These are phyloP conservation scores for Dictyostelium discoideum DNA, from an alignment of 78 protist species.

Conservation along the genomic window DNA sequence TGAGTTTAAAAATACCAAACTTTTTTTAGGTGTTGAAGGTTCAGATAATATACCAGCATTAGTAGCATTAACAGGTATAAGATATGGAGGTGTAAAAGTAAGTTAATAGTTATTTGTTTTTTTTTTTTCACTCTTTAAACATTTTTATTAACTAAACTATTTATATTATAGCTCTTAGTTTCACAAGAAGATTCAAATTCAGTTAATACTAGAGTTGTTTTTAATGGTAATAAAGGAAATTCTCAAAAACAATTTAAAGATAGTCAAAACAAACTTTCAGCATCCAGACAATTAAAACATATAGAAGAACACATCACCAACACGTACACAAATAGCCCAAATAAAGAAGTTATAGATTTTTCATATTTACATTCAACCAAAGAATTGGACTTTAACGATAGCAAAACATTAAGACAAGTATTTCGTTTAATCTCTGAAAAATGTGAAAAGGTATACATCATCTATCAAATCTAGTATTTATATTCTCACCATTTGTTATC, in stretches of 20 bases:
- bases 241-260: background rate
- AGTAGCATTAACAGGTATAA: background rate
- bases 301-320: slow-evolving; percentile 25
- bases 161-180: background rate
- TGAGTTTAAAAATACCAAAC: slow-evolving; percentile 22
- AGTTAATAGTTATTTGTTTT: background rate
- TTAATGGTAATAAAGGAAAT: background rate
- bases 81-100: slow-evolving; percentile 58
- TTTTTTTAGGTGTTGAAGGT: slow-evolving; percentile 10
- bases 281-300: background rate
- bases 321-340: background rate
- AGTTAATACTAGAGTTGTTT: background rate
- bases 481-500: background rate
- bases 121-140: background rate
- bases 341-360: slow-evolving; percentile 25
- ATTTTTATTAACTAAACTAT: background rate
- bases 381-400: slow-evolving; percentile 3
- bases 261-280: background rate
- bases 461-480: background rate
- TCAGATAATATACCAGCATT: slow-evolving; percentile 24
- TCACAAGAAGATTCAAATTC: slow-evolving; percentile 25
- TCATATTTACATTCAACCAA: slow-evolving; percentile 21
- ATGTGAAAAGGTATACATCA: slow-evolving; percentile 61
- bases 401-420: slow-evolving; percentile 25
- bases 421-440: slow-evolving; percentile 25